These are phyloP conservation scores for Talaromyces proteolyticus DNA, from an alignment of 495 filamentous ascomycete genomes.

Conservation along the genomic window DNA sequence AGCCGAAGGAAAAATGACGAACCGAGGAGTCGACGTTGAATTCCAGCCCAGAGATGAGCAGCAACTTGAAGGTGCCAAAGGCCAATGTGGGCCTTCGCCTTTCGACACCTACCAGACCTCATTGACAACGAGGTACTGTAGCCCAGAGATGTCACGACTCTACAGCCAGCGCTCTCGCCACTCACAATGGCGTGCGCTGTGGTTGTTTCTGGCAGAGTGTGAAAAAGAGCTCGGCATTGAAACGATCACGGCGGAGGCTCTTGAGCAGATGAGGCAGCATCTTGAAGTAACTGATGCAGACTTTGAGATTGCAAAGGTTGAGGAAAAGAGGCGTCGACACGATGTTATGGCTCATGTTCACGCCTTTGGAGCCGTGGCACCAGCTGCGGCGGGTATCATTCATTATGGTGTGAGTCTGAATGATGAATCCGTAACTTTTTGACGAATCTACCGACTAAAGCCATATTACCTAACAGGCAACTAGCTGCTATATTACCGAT, in stretches of 20 bases:
- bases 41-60: too few relatives aligned
- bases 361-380: slow-evolving; percentile 65
- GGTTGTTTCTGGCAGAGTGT: slow-evolving; percentile 78
- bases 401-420: slow-evolving; percentile 81
- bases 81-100: background rate
- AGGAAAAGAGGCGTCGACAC: slow-evolving; percentile 72
- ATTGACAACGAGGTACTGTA: slow-evolving; percentile 68
- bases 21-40: background rate
- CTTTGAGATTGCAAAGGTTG: slow-evolving; percentile 68
- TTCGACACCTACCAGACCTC: slow-evolving; percentile 64
- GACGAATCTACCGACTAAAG: too few relatives aligned
- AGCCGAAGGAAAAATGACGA: background rate
- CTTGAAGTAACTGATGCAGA: slow-evolving; percentile 70
- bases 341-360: slow-evolving; percentile 74
- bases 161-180: slow-evolving; percentile 68
- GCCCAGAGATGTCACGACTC: slow-evolving; percentile 51
- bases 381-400: slow-evolving; percentile 81
- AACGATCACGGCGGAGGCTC: slow-evolving; percentile 49
- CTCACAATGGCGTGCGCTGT: slow-evolving; percentile 74
- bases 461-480: slow-evolving; percentile 25
- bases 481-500: slow-evolving; percentile 67
- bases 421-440: too few relatives aligned
- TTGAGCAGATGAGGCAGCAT: slow-evolving; percentile 69
- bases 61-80: background rate
- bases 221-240: slow-evolving; percentile 63